These are phyloP conservation scores for Alloteropsis semialata DNA, from an alignment of 176 grass and related monocot species.

Conservation along the genomic window DNA sequence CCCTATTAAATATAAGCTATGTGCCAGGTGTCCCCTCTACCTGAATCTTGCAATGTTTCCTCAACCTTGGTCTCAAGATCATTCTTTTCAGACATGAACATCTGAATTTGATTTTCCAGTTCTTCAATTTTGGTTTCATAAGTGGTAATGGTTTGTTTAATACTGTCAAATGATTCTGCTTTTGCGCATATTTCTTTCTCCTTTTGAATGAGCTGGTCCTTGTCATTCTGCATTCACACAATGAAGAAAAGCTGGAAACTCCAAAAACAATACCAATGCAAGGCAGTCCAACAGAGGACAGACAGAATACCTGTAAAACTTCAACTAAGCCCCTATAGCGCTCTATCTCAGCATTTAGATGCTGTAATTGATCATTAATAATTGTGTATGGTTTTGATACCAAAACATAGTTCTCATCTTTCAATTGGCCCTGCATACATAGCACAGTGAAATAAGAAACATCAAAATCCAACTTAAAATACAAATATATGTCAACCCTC, in stretches of 20 bases:
- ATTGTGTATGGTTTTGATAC: slow-evolving; percentile 72
- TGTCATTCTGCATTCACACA: slow-evolving; percentile 59
- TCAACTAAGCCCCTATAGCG: slow-evolving; percentile 67
- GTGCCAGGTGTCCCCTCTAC: slow-evolving; percentile 32
- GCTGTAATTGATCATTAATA: slow-evolving; percentile 68
- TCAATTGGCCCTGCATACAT: slow-evolving; percentile 66
- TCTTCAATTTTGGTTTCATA: slow-evolving; percentile 77
- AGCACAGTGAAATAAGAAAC: slow-evolving; percentile 24
- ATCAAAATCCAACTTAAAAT: slow-evolving; percentile 31
- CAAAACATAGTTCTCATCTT: slow-evolving; percentile 74
- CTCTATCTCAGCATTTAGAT: slow-evolving; percentile 78
- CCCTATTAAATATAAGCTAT: slow-evolving; percentile 1
- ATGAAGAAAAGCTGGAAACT: slow-evolving; percentile 1
- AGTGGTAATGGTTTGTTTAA: slow-evolving; percentile 60
- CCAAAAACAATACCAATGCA: slow-evolving; percentile 1
- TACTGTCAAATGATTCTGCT: slow-evolving; percentile 57
- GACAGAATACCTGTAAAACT: slow-evolving; percentile 61
- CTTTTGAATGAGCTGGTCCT: slow-evolving; percentile 56
- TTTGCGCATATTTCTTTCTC: slow-evolving; percentile 79
- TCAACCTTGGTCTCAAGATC: slow-evolving; percentile 89
- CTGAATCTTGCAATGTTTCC: slow-evolving; percentile 93
- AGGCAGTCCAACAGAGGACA: slow-evolving; percentile 24
- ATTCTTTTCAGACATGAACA: slow-evolving; percentile 65
- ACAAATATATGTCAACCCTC: slow-evolving; percentile 1
- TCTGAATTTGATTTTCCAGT: slow-evolving; percentile 72